Evolutionary conservation across 2,329 filamentous ascomycete species (phyloP), one percentile per base, ranked within the genome.

Genomic region (Fusarium nurragi): DNA sequence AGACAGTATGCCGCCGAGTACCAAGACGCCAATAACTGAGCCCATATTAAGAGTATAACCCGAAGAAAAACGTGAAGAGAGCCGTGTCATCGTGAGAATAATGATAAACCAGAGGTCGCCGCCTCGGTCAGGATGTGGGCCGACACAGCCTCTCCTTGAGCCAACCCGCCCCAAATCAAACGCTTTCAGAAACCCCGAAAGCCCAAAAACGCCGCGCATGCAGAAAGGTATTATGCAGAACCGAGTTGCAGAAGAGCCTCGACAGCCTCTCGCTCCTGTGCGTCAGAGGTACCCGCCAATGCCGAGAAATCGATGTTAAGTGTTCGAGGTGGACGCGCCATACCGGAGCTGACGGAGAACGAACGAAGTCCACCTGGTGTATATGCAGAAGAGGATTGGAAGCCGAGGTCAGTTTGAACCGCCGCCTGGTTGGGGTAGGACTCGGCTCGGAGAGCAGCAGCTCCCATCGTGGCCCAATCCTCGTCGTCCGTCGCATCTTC

Each of bases 401-500:
- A 46, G 76, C 82, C 75, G 68, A 77, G 72, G 80, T 80, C 73
- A 77, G 88, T 80, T 79, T 86, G 77, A 83, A 89, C 79, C 53
- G 83, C 79, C 9, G 76, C 80, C 69, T 81, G 84, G 71, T 78
- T 84, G 52, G 84, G 83, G 71, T 88, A 88, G 8, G 87, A 89
- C 45, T 84, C 84, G 58, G 86, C 86, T 66, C 94, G 89, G 69
- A 97, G 85, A 67, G 92, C 92, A 52, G 91, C 93, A 26, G 94
- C 92, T 52, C 93, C 94, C 63, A 97, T 90, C 49, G 91, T 88
- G 43, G 91, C 92, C 94, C 94, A 97, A 78, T 98, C 94, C 78
- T 98, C 94, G 75, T 97, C 93, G 75, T 98, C 95, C 22, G 95
- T 98, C 59, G 92, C 86, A 74, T 97, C 93, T 67, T 91, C 89